Evolutionary conservation across 177 flowering plant species (phyloP), one percentile per base, ranked within the genome.

Genomic region (Vitis hybrid): DNA sequence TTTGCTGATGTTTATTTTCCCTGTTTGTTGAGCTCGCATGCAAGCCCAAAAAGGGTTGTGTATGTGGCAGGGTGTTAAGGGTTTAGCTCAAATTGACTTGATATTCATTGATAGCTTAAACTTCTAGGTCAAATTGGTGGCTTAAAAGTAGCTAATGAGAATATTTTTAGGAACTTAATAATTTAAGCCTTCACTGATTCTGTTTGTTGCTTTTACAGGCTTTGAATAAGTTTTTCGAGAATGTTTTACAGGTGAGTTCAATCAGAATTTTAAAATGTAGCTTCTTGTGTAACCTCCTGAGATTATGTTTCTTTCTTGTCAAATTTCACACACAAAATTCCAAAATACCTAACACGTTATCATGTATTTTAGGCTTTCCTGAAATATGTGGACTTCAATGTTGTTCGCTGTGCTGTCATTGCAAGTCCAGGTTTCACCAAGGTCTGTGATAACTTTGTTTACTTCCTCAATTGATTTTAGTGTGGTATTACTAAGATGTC

Each of bases 391-490:
- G 97, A 95, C 75, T 95, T 95, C 82, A 89, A 79, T 52, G 85
- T 93, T 69, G 90, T 95, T 55, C 96, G 97, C 3, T 95, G 99
- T 86, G 97, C 90, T 79, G 97, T 95, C 59, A 87, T 95, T 79
- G 99, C 98, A 69, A 95, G 99, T 84, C 93, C 98, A 18, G 99
- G 99, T 63, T 95, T 95, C 79, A 93, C 98, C 66, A 95, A 91
- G 97, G 99, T 91, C 19, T 15, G 73, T 34, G 11, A 66, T 66
- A n/a, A 34, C 57, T 60, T 63, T 62, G 10, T 10, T 50, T 75
- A 30, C 30, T n/a, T 23, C 30, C 32, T 40, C n/a, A 14, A 30
- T 57, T 11, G 30, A 15, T 26, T 57, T 15, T 23, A 13, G 32
- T 51, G 21, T 63, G 40, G 6, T 70, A 54, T 3, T 26, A 23